A percentile compares a stretch with the other conserved stretches of the same genome.
Conservation (phyloP, 2,329 filamentous ascomycete species). For the Cytospora schulzeri region DNA sequence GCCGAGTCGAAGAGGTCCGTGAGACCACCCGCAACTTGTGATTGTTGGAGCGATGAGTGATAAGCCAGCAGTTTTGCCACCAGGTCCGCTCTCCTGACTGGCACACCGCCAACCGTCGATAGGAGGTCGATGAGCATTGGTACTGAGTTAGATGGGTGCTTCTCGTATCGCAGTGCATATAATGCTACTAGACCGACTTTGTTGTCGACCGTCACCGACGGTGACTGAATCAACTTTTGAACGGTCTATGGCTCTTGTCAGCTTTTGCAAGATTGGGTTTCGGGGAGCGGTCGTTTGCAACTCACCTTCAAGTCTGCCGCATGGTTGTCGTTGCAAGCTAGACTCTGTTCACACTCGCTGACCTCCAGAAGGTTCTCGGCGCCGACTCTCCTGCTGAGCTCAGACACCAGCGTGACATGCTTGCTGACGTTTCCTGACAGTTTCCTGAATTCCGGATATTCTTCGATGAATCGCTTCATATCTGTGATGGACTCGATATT, state of each 20-base stretch:
- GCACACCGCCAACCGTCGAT: conserved; percentile 78
- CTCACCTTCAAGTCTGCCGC: conserved; percentile 82
- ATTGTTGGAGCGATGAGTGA: conserved; percentile 81
- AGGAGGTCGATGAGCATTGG: conserved; percentile 86
- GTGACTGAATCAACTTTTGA: conserved; percentile 82
- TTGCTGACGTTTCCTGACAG: conserved; percentile 98
- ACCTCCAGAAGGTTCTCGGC: conserved; percentile 90
- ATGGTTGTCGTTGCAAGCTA: conserved; percentile 97
- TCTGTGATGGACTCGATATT: conserved; percentile 97
- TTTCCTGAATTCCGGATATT: conserved; percentile 97
- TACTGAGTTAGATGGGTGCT: conserved; percentile 79
- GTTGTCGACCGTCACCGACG: conserved; percentile 74
- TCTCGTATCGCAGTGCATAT: conserved; percentile 93
- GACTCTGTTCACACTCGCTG: conserved; percentile 92
- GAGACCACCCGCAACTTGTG: conserved; percentile 75
- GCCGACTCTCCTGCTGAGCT: conserved; percentile 85
- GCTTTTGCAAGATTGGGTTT: neutral
- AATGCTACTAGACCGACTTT: conserved; percentile 90
- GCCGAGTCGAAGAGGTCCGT: conserved; percentile 90
- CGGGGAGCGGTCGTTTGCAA: neutral
- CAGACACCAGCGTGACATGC: conserved; percentile 93
- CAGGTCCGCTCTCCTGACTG: conserved; percentile 73
- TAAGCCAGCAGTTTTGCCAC: conserved; percentile 84
- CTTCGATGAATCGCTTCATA: conserved; percentile 99
- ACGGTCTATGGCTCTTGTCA: conserved; percentile 59